Conservation (phyloP, 1,284 basidiomycete genomes). For the Lentinula novae-zelandiae region DNA sequence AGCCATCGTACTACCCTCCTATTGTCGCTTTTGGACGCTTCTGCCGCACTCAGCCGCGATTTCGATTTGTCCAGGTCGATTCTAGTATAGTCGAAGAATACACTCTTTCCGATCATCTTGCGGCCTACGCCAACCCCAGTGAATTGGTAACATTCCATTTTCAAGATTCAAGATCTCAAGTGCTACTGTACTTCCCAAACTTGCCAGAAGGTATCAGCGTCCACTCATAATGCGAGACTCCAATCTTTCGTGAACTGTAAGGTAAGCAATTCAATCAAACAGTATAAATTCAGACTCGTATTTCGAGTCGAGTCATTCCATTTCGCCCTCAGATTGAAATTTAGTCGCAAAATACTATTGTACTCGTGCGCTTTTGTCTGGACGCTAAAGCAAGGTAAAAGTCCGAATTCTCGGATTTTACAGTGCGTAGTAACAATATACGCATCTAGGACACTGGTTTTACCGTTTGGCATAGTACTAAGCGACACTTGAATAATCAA, state of each 20-base stretch:
- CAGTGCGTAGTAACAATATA: not conserved
- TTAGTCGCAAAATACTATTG: too few species aligned
- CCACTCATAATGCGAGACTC: not conserved
- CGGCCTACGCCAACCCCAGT: not conserved
- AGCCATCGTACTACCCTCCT: not conserved
- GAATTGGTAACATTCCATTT: not conserved
- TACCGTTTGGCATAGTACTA: not conserved
- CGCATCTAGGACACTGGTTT: not conserved
- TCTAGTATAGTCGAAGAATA: not conserved
- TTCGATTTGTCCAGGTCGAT: not conserved
- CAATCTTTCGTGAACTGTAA: not conserved
- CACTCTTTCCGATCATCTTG: not conserved
- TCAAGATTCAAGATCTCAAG: not conserved
- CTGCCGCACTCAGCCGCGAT: not conserved
- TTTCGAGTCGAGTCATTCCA: not conserved
- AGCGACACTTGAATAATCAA: constrained; percentile 8
- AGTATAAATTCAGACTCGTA: not conserved
- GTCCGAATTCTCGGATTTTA: not conserved
- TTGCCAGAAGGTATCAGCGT: not conserved
- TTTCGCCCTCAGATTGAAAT: too few species aligned
- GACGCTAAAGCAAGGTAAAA: not conserved
- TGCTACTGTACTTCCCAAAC: not conserved
- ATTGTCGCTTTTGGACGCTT: not conserved
- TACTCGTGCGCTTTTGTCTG: not conserved
- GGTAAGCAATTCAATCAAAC: not conserved